Conservation (phyloP, 108 stramenopile species). For the Chaetoceros tenuissimus region DNA sequence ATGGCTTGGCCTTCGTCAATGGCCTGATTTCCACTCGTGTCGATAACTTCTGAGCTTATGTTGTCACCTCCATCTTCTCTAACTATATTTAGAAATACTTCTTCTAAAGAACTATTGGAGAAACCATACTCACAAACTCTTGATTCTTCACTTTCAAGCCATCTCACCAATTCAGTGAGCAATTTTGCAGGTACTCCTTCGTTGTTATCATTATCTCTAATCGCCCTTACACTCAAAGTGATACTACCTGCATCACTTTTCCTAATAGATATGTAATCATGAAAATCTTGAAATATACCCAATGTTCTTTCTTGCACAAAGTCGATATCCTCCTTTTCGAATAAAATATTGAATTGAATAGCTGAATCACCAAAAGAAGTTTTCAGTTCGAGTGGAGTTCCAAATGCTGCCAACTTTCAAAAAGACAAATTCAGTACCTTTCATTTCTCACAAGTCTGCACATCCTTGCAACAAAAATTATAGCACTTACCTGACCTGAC, state of each 20-base stretch:
- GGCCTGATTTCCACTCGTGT: slow-evolving; percentile 1
- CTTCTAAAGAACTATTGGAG: slow-evolving; percentile 49
- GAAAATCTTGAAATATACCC: slow-evolving; percentile 10
- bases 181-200: slow-evolving; percentile 28
- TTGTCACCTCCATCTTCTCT: slow-evolving; percentile 5
- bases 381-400: slow-evolving; percentile 46
- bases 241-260: slow-evolving; percentile 24
- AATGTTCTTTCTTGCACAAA: slow-evolving; percentile 15
- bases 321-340: slow-evolving; percentile 22
- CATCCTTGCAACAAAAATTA: too few relatives aligned
- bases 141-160: slow-evolving; percentile 30
- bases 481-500: too few relatives aligned
- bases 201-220: slow-evolving; percentile 15
- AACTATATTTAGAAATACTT: slow-evolving; percentile 49
- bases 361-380: slow-evolving; percentile 18
- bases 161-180: slow-evolving; percentile 27
- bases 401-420: slow-evolving; percentile 37
- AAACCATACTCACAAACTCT: slow-evolving; percentile 38
- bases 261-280: slow-evolving; percentile 15
- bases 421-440: too few relatives aligned
- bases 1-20: background rate
- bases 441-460: too few relatives aligned
- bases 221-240: slow-evolving; percentile 25
- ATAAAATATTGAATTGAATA: slow-evolving; percentile 19
- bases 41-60: slow-evolving; percentile 1